A percentile compares a stretch with the other conserved stretches of the same genome.
phyloP scores from a whole-genome alignment of 1,139 yeast species.

The Taphrina confusa region DNA sequence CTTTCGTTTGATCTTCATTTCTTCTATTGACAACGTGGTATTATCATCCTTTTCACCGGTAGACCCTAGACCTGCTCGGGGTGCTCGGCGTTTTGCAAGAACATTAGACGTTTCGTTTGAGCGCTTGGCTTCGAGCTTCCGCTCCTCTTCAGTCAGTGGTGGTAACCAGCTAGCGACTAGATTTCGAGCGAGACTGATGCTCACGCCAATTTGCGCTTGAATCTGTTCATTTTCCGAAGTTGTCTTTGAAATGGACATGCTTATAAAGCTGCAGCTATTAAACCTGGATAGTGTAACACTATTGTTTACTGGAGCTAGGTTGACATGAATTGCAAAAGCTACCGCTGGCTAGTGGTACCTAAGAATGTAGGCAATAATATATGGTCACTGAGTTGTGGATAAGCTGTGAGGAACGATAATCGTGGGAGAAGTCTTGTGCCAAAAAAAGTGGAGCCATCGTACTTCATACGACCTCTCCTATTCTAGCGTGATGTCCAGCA shows the following conservation, averaged over 20 bases:
- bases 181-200: conserved; percentile 29
- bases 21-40: not conserved
- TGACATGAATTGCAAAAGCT: too few species aligned
- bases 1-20: conserved; percentile 11
- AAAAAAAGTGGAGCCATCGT: too few species aligned
- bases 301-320: too few species aligned
- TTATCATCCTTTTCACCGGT: not conserved
- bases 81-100: conserved; percentile 7
- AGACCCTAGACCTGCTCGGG: conserved; percentile 17
- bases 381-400: too few species aligned
- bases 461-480: too few species aligned
- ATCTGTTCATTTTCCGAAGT: conserved; percentile 1
- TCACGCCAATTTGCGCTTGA: conserved; percentile 28
- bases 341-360: too few species aligned
- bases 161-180: conserved; percentile 31
- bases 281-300: too few species aligned
- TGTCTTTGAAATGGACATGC: not conserved
- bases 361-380: too few species aligned
- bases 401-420: too few species aligned
- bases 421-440: too few species aligned
- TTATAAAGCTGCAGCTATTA: too few species aligned
- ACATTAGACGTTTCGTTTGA: not conserved
- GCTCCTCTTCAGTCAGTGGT: conserved; percentile 15
- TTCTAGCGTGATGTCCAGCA: too few species aligned
- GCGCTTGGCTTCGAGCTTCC: not conserved